A percentile compares a stretch with the other conserved stretches of the same genome.
phyloP scores from a whole-genome alignment of 2,329 filamentous ascomycete genomes.

The Penicillium palitans region DNA sequence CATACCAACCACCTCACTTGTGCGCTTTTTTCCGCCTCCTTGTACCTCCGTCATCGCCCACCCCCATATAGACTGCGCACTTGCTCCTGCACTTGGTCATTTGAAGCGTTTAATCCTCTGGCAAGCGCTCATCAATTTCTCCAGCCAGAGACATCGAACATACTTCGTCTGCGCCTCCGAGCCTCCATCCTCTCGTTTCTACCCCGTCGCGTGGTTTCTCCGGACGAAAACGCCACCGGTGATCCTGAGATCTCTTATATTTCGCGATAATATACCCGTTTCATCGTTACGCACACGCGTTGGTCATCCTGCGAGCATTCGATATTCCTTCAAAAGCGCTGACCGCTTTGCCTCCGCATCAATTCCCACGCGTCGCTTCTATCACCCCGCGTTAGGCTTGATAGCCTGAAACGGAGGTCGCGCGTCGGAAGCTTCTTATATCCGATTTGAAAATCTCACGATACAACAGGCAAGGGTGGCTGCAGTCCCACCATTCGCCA shows the following conservation, averaged over 20 bases:
- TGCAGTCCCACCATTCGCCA: slow-evolving; percentile 35
- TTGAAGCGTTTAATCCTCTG: slow-evolving; percentile 4
- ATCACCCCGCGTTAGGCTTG: slow-evolving; percentile 31
- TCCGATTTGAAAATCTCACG: slow-evolving; percentile 32
- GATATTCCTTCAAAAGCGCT: slow-evolving; percentile 13
- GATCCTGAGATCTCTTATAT: slow-evolving; percentile 3
- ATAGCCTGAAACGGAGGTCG: slow-evolving; percentile 36
- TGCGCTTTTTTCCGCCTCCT: slow-evolving; percentile 29
- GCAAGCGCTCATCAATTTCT: slow-evolving; percentile 14
- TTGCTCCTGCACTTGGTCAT: slow-evolving; percentile 8
- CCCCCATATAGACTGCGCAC: slow-evolving; percentile 19
- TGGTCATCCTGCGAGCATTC: neutral
- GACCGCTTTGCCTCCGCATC: slow-evolving; percentile 21
- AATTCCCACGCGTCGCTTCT: slow-evolving; percentile 18
- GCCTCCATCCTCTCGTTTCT: slow-evolving; percentile 14
- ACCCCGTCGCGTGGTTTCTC: slow-evolving; percentile 23
- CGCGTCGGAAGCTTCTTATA: slow-evolving; percentile 26
- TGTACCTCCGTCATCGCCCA: slow-evolving; percentile 27
- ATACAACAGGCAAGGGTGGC: slow-evolving; percentile 38
- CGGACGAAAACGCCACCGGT: slow-evolving; percentile 12
- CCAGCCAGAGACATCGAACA: slow-evolving; percentile 6
- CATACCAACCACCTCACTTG: slow-evolving; percentile 23
- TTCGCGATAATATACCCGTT: slow-evolving; percentile 6
- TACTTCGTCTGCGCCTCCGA: slow-evolving; percentile 17
- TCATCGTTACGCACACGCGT: slow-evolving; percentile 7